Percentiles rank a stretch among this genome's conserved stretches.
Evolutionary conservation across 768 basidiomycete species (phyloP).

Genomic region (Lactarius quietus): DNA sequence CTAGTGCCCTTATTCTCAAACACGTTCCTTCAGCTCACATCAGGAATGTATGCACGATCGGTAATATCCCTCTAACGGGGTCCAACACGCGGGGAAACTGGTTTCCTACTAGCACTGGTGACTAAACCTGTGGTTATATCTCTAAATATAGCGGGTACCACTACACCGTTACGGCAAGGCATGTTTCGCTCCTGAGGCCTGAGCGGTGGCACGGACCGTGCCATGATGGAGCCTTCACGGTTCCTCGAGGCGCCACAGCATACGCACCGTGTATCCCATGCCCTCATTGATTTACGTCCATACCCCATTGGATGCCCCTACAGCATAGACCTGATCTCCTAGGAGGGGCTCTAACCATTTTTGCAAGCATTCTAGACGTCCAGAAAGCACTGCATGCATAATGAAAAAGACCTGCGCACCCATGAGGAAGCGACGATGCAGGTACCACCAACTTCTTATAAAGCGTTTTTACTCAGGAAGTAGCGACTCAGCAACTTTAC

Average conservation of each 20-base stretch:
- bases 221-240: not conserved
- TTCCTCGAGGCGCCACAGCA: conserved; percentile 2
- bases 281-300: not conserved
- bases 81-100: not conserved
- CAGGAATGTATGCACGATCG: too few species aligned
- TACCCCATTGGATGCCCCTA: not conserved
- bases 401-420: not conserved
- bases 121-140: not conserved
- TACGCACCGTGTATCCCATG: not conserved
- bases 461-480: not conserved
- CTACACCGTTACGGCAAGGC: not conserved
- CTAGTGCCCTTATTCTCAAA: not conserved
- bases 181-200: too few species aligned
- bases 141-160: not conserved
- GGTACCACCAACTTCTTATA: not conserved
- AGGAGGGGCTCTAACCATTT: not conserved
- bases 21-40: not conserved
- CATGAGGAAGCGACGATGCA: conserved; percentile 3
- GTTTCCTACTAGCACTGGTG: not conserved
- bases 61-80: not conserved
- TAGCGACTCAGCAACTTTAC: not conserved
- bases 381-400: not conserved
- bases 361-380: not conserved
- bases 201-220: not conserved
- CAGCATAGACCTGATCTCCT: not conserved